Base-by-base conservation (phyloP, 2,329 filamentous ascomycete genomes). In the Cryphonectria parasitica region DNA sequence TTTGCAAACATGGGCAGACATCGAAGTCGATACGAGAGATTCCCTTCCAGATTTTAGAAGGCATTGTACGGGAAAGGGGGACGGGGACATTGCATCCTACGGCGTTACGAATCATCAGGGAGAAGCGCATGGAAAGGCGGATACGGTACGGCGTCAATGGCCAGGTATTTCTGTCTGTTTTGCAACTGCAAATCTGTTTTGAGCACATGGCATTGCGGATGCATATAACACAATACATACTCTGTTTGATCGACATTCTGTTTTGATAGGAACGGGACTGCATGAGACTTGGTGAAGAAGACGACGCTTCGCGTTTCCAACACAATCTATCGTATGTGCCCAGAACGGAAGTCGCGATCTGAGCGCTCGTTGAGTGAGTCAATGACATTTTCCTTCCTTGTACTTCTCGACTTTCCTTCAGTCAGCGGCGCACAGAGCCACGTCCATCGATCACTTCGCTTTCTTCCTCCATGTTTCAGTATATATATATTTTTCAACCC, bases 1-100 rank as follows among this genome's bases (percentile, higher is more conserved):
- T 82, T 85, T 73, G 77, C 80, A 25, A 79, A 78, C 28, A 74
- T 80, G 64, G 78, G 79, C 61, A 80, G 79, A 62, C 79, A 78
- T 45, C 76, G 80, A 56, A 76, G 78, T 70, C 77, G 78, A 25
- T 78, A 80, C 68, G 84, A 86, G 73, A 80, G 83, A 74, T 84
- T 82, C 58, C 83, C 83, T 39, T 77, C 76, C 10, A 74, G 66
- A 65, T 68, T 68, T 68, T 75, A 67, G 76, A 6, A 60, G n/a
- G 41, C 34, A 3, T 11, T 39, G 31, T 39, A 22, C 54, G 6
- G 45, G 36, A 15, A 66, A 1, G 19, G 56, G 31, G 43, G 1
- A n/a, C 43, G 68, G 17, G 28, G n/a, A 60, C 17, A 60, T 66
- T 71, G 69, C 71, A 69, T 72, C 52, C 63, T 15, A 60, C 22